phyloP scores from a whole-genome alignment of 306 rosid species.

The Amphicarpaea edgeworthii region DNA sequence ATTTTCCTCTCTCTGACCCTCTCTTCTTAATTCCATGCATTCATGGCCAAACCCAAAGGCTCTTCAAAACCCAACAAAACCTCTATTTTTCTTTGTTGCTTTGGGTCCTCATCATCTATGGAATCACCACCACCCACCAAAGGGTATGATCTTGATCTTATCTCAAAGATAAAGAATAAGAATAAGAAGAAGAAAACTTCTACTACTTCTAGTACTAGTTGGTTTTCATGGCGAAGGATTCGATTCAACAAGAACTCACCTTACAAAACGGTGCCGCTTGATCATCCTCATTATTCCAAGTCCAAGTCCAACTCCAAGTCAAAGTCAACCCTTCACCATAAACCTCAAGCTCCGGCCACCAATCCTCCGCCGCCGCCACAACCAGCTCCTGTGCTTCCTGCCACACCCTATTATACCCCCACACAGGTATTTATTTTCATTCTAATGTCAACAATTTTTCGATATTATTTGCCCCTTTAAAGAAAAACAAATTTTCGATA shows the following conservation, averaged over 20 bases:
- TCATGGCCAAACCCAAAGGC: conserved; percentile 57
- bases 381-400: conserved; percentile 27
- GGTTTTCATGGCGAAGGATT: conserved; percentile 50
- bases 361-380: conserved; percentile 24
- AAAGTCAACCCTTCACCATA: conserved; percentile 43
- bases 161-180: neutral
- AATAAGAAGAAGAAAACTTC: neutral
- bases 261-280: conserved; percentile 68
- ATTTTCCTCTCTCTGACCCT: neutral
- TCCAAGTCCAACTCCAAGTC: conserved; percentile 47
- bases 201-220: neutral
- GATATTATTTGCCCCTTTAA: no score
- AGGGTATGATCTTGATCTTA: conserved; percentile 6
- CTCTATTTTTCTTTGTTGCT: conserved; percentile 55
- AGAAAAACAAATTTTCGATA: neutral
- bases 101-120: conserved; percentile 44
- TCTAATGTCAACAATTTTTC: neutral
- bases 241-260: conserved; percentile 44
- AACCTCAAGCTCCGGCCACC: conserved; percentile 11
- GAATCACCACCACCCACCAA: neutral
- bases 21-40: no score
- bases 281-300: conserved; percentile 40
- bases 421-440: conserved; percentile 47
- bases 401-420: conserved; percentile 46
- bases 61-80: conserved; percentile 42